Percentiles rank a stretch among this genome's conserved stretches.
Evolutionary conservation across 139 green algal genomes (phyloP).

Genomic region (Volvox africanus): DNA sequence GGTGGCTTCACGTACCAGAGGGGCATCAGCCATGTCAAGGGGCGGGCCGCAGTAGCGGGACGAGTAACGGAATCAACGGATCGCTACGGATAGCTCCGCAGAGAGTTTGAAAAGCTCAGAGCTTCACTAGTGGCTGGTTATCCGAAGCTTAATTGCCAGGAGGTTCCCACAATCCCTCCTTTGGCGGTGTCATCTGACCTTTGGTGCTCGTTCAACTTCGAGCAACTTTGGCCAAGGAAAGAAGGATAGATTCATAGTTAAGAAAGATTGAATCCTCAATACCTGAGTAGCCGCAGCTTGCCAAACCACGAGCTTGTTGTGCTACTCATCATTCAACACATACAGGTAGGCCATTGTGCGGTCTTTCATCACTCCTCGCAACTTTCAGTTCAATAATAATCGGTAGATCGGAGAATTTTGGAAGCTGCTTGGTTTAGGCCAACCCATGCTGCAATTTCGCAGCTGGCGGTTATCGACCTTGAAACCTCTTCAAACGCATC

Average conservation of each 20-base stretch:
- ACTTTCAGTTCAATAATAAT: background rate
- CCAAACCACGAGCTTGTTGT: background rate
- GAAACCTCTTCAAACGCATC: background rate
- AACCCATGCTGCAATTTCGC: background rate
- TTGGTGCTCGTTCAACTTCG: background rate
- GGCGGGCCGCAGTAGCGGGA: slow-evolving; percentile 9
- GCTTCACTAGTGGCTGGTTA: background rate
- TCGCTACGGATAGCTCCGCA: background rate
- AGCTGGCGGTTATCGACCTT: background rate
- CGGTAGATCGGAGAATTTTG: background rate
- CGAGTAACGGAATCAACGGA: background rate
- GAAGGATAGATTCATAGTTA: background rate
- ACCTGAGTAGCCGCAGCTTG: background rate
- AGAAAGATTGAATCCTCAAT: background rate
- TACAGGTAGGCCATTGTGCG: background rate
- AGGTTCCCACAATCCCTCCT: slow-evolving; percentile 34
- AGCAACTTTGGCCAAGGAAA: background rate
- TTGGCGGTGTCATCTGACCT: background rate
- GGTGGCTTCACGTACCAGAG: too few species aligned
- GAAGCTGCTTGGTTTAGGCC: background rate
- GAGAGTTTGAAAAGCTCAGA: background rate
- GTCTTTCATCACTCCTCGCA: background rate
- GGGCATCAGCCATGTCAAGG: background rate
- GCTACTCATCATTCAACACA: background rate
- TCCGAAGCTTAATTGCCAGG: background rate